These are phyloP conservation scores for Fusarium sp. DNA, from an alignment of 2,329 filamentous ascomycete genomes.

Conservation along the genomic window DNA sequence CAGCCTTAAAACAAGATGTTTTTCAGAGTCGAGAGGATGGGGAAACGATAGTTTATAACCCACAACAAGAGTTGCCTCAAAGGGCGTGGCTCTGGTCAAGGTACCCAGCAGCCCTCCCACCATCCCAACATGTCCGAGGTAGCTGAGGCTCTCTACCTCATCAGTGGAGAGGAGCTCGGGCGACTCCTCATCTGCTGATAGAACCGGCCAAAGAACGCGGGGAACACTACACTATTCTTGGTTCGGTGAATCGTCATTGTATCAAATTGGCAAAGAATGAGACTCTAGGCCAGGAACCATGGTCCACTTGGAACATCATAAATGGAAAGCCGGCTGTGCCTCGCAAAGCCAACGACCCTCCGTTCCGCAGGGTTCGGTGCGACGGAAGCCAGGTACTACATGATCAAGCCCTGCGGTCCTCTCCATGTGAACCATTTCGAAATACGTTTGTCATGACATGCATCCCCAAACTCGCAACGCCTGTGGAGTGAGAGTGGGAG, in stretches of 20 bases:
- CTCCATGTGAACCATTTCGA: constrained; percentile 39
- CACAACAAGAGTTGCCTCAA: constrained; percentile 19
- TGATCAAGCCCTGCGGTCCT: constrained; percentile 28
- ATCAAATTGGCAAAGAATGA: constrained; percentile 23
- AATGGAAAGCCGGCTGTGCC: constrained; percentile 19
- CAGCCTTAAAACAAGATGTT: constrained; percentile 2
- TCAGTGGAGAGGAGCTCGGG: constrained; percentile 41
- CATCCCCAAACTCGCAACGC: constrained; percentile 32
- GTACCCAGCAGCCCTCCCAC: constrained; percentile 24
- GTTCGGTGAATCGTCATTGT: constrained; percentile 39
- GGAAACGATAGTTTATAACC: constrained; percentile 30
- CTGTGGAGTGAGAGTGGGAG: constrained; percentile 46
- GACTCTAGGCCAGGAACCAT: constrained; percentile 34
- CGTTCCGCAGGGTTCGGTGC: constrained; percentile 25
- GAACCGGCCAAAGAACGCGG: constrained; percentile 38
- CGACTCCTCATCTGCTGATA: constrained; percentile 32
- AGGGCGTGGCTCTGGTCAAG: constrained; percentile 26
- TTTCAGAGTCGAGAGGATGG: constrained; percentile 14
- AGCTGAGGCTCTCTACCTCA: constrained; percentile 40
- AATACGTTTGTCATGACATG: constrained; percentile 45
- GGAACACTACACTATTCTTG: constrained; percentile 41
- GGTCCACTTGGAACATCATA: constrained; percentile 31
- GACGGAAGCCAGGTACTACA: constrained; percentile 11
- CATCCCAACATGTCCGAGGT: constrained; percentile 27
- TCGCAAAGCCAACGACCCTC: constrained; percentile 19